A percentile compares a stretch with the other conserved stretches of the same genome.
Conservation (phyloP, 2,329 filamentous ascomycete species). For the Colletotrichum lini region DNA sequence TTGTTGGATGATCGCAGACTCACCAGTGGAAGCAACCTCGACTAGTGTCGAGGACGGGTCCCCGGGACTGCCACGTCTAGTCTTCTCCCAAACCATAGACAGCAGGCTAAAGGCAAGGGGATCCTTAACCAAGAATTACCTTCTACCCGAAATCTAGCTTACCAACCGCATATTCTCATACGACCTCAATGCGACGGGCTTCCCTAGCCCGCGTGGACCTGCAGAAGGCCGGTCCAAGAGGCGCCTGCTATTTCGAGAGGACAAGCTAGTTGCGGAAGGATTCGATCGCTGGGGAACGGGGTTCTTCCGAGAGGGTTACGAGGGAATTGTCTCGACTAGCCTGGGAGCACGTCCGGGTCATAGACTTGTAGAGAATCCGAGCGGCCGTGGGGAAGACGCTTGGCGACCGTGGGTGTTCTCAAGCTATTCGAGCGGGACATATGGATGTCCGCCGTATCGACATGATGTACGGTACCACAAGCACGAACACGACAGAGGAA, state of each 20-base stretch:
- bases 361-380: conserved; percentile 12
- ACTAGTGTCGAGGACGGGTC: background rate
- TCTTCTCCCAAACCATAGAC: background rate
- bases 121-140: background rate
- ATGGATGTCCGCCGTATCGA: conserved; percentile 32
- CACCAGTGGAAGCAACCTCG: background rate
- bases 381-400: conserved; percentile 22
- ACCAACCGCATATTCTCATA: conserved; percentile 8
- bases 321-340: conserved; percentile 23
- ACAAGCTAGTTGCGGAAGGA: conserved; percentile 9
- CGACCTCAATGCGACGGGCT: no score
- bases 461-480: conserved; percentile 8
- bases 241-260: conserved; percentile 18
- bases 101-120: background rate
- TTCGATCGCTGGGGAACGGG: background rate
- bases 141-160: background rate
- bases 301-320: conserved; percentile 12
- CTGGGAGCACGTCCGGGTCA: conserved; percentile 11
- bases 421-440: conserved; percentile 6
- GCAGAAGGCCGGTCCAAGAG: background rate
- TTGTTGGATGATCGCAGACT: background rate
- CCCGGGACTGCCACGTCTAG: background rate
- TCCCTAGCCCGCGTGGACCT: background rate
- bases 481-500: background rate
- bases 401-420: conserved; percentile 10